A percentile compares a stretch with the other conserved stretches of the same genome.
Conservation (phyloP, 768 basidiomycete genomes). For the Cubamyces lactineus region DNA sequence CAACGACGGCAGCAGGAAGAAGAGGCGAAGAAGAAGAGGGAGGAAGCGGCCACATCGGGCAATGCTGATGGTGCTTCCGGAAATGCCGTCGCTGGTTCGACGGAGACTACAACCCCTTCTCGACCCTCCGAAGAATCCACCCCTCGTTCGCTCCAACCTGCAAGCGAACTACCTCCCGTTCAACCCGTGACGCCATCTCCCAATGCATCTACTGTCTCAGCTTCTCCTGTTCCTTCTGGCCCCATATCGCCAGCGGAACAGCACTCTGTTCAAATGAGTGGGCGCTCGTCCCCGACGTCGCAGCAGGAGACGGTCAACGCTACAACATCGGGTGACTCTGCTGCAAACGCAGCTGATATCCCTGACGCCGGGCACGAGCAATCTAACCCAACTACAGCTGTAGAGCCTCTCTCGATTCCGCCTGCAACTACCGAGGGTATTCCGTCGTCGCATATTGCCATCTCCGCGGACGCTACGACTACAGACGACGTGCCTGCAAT, state of each 20-base stretch:
- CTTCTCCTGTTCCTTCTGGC: background rate
- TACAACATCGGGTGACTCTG: slow-evolving; percentile 37
- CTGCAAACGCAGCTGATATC: slow-evolving; percentile 44
- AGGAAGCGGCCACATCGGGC: slow-evolving; percentile 31
- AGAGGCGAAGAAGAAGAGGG: slow-evolving; percentile 55
- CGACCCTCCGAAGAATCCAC: background rate
- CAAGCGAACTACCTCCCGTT: background rate
- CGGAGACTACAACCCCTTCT: background rate
- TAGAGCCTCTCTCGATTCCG: background rate
- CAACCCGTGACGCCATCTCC: slow-evolving; percentile 3
- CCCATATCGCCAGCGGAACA: background rate
- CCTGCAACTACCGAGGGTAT: background rate
- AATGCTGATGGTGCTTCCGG: slow-evolving; percentile 32
- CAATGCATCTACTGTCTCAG: background rate
- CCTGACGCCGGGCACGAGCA: background rate
- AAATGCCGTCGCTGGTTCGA: slow-evolving; percentile 35
- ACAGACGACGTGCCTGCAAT: background rate
- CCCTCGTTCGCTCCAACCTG: background rate
- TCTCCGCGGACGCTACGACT: background rate
- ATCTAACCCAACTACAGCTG: background rate
- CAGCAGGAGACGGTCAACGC: slow-evolving; percentile 4
- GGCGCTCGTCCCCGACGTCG: slow-evolving; percentile 1
- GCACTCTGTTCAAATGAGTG: background rate
- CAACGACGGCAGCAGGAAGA: slow-evolving; percentile 77
- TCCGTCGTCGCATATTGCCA: background rate